Base-by-base conservation (phyloP, 345 rosid genomes). In the Laguncularia racemosa region DNA sequence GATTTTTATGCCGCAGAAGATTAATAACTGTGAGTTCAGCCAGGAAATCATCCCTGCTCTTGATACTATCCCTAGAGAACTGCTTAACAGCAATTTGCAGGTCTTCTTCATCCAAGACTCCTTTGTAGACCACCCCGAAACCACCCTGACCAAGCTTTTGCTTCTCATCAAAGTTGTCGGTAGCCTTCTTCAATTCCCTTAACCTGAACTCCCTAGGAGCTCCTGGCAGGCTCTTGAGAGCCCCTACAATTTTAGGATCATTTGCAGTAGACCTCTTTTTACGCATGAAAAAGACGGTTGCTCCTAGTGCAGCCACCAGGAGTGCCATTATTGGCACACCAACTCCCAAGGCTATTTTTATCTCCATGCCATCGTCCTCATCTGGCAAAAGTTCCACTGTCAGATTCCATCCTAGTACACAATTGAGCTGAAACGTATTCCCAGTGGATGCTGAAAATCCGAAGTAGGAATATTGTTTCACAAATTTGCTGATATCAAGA, bases 361-460 rank as follows among this genome's bases (percentile, higher is more conserved):
- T 3, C 57, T 4, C 28, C 6, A 14, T 53, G 9, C 16, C 6
- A 2, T 51, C 23, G 38, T 23, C 46, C 5, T 21, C 44, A 5
- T 50, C 48, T 0, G 68, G 66, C 16, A 77, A 59, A 5, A 47
- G 5, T 51, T 81, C 81, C 6, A 81, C 73, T 11, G 70, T 63
- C 16, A 78, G 62, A n/a, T 38, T 64, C 81, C 83, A 81, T 56
- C 66, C 17, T 19, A 56, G 60, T 11, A 81, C 72, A 44, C 81
- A 81, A 47, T 78, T 76, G 53, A 73, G 50, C 68, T 81, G 63
- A 21, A 66, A 57, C 8, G 64, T 73, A 16, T n/a, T 10, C 3
- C 86, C 81, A 0, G 81, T 78, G 10, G 77, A 78, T n/a, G 73
- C 83, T 2, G 79, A 16, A 43, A 81, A 81, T 11, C 83, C 83